Percentiles rank a stretch among this genome's conserved stretches.
Conservation (phyloP, 1,284 basidiomycete species). For the Ceratobasidium sp. region DNA sequence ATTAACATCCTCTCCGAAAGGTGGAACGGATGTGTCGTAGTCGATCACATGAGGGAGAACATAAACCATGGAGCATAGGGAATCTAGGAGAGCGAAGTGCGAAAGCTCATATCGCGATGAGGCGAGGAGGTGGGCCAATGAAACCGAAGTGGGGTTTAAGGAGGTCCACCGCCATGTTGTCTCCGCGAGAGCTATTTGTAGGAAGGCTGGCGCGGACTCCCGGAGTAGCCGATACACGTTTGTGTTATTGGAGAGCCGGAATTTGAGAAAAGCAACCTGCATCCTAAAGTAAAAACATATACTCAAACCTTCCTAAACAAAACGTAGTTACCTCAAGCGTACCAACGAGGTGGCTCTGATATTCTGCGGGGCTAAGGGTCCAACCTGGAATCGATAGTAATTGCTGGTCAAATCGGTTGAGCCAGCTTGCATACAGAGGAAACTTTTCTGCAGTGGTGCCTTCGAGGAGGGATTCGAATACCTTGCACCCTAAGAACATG, state of each 20-base stretch:
- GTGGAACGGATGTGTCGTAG: conserved; percentile 14
- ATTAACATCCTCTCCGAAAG: background rate
- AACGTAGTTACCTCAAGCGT: conserved; percentile 15
- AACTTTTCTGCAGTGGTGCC: background rate
- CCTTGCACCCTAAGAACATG: background rate
- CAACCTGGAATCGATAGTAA: background rate
- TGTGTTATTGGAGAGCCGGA: background rate
- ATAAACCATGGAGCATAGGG: conserved; percentile 27
- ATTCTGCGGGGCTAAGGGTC: background rate
- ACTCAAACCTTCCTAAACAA: too few species aligned
- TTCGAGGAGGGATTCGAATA: conserved; percentile 4
- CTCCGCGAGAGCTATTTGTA: background rate
- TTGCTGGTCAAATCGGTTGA: background rate
- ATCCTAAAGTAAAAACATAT: background rate
- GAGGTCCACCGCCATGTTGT: too few species aligned
- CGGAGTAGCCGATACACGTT: conserved; percentile 1
- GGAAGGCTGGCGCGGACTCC: conserved; percentile 1
- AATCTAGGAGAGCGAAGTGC: conserved; percentile 13
- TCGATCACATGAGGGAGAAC: background rate
- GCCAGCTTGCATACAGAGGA: background rate
- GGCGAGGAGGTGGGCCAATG: conserved; percentile 5
- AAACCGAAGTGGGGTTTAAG: background rate
- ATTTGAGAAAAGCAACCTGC: conserved; percentile 16
- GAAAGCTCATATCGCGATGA: conserved; percentile 6
- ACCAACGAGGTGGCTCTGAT: background rate